phyloP scores from a whole-genome alignment of 2,329 filamentous ascomycete species.

The Alternaria panax region DNA sequence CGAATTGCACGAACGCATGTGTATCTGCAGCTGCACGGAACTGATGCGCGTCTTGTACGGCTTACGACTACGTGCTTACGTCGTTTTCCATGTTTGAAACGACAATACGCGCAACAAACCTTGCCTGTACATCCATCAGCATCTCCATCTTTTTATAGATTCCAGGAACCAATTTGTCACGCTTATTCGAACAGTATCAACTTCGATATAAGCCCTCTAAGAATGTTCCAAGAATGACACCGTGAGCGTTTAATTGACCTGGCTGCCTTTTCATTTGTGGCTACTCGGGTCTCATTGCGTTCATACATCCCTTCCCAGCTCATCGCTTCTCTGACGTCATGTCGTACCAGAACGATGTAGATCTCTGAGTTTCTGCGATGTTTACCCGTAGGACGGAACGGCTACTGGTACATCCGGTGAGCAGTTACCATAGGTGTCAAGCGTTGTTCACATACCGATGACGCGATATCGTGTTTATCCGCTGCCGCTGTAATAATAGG shows the following conservation, averaged over 20 bases:
- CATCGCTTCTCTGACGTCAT: background rate
- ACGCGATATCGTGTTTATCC: background rate
- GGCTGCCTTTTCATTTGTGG: constrained; percentile 40
- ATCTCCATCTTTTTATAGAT: background rate
- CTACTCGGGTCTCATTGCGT: constrained; percentile 50
- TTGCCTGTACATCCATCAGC: background rate
- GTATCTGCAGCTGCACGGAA: background rate
- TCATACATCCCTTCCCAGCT: constrained; percentile 33
- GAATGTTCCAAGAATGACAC: constrained; percentile 49
- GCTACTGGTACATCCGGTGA: background rate
- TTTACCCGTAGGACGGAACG: background rate
- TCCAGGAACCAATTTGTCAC: constrained; percentile 51
- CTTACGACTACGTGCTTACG: background rate
- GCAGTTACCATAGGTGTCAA: background rate
- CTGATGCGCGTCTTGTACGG: background rate
- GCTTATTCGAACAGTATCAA: constrained; percentile 47
- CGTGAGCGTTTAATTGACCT: constrained; percentile 51
- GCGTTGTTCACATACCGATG: background rate
- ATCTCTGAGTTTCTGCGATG: background rate
- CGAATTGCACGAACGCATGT: background rate
- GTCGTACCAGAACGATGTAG: background rate
- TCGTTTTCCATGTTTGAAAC: background rate
- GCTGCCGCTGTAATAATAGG: background rate
- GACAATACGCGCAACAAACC: background rate
- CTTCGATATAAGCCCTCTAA: constrained; percentile 51